Evolutionary conservation across 768 basidiomycete genomes (phyloP).

Genomic region (Tremella mesenterica): DNA sequence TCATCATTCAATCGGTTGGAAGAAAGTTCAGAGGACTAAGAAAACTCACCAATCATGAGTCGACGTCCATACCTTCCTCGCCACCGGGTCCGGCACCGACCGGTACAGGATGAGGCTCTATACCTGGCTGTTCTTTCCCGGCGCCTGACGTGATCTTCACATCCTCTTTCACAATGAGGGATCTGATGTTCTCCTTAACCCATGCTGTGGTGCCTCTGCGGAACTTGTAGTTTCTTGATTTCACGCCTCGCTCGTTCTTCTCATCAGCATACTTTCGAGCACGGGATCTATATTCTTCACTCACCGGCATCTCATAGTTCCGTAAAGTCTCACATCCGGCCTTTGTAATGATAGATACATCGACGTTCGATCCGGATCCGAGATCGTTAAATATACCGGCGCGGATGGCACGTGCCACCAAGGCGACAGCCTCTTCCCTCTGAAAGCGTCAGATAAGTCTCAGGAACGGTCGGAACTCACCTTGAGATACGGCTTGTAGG

Average conservation of each 20-base stretch:
- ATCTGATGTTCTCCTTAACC: constrained; percentile 69
- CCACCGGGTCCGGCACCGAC: constrained; percentile 27
- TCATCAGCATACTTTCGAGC: neutral
- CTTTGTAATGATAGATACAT: constrained; percentile 89
- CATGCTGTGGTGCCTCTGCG: constrained; percentile 79
- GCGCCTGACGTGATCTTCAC: constrained; percentile 46
- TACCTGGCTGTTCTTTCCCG: constrained; percentile 30
- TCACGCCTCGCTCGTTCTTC: constrained; percentile 44
- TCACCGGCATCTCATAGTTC: constrained; percentile 75
- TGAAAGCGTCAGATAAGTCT: constrained; percentile 36
- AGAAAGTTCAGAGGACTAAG: neutral
- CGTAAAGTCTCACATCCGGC: constrained; percentile 81
- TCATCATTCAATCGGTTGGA: constrained; percentile 20
- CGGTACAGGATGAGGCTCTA: constrained; percentile 15
- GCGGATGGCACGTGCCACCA: constrained; percentile 78
- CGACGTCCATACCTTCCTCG: constrained; percentile 38
- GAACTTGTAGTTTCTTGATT: constrained; percentile 52
- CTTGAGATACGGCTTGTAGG: constrained; percentile 73
- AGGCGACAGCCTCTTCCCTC: constrained; percentile 68
- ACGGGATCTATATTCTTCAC: constrained; percentile 10
- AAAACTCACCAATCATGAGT: constrained; percentile 12
- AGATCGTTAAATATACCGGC: constrained; percentile 99
- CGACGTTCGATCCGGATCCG: constrained; percentile 96
- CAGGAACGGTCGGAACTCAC: constrained; percentile 47
- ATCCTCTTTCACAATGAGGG: constrained; percentile 64